Percentiles rank a stretch among this genome's conserved stretches.
Conservation (phyloP, 1,139 yeast species). For the Scheffersomyces cryptocercus region DNA sequence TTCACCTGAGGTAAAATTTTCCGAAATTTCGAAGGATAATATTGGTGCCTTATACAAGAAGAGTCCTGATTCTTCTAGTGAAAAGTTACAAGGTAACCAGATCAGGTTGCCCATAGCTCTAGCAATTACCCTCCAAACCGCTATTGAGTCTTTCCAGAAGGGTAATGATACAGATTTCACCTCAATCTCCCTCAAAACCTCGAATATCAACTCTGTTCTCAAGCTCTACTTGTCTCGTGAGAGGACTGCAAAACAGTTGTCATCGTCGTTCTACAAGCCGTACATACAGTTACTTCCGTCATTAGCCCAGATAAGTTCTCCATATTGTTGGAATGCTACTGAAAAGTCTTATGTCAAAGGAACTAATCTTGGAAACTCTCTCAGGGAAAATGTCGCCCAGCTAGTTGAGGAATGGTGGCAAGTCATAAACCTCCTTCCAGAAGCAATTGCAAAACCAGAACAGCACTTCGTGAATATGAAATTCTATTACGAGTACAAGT, state of each 20-base stretch:
- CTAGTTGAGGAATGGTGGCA: conserved; percentile 57
- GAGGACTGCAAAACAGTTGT: conserved; percentile 15
- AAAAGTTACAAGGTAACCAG: conserved; percentile 13
- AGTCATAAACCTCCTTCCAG: conserved; percentile 36
- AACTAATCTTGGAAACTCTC: conserved; percentile 56
- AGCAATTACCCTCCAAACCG: conserved; percentile 43
- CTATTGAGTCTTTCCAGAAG: conserved; percentile 36
- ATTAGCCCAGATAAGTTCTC: conserved; percentile 50
- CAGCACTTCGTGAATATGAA: conserved; percentile 45
- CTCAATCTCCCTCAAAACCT: conserved; percentile 17
- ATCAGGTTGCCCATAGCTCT: conserved; percentile 40
- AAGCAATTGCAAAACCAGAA: conserved; percentile 29
- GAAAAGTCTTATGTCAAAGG: conserved; percentile 59
- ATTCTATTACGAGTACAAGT: conserved; percentile 49
- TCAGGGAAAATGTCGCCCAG: conserved; percentile 31
- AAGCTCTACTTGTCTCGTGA: conserved; percentile 50
- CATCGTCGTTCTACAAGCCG: conserved; percentile 35
- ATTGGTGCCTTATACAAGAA: conserved; percentile 37
- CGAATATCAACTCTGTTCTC: conserved; percentile 43
- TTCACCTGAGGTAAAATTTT: conserved; percentile 22
- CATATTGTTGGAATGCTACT: conserved; percentile 60
- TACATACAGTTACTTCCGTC: conserved; percentile 64
- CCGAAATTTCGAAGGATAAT: conserved; percentile 26
- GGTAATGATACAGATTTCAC: conserved; percentile 15
- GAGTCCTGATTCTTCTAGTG: conserved; percentile 4